Evolutionary conservation across 192 early-diverging fungal genomes (phyloP).

Genomic region (Coemansia sp.): DNA sequence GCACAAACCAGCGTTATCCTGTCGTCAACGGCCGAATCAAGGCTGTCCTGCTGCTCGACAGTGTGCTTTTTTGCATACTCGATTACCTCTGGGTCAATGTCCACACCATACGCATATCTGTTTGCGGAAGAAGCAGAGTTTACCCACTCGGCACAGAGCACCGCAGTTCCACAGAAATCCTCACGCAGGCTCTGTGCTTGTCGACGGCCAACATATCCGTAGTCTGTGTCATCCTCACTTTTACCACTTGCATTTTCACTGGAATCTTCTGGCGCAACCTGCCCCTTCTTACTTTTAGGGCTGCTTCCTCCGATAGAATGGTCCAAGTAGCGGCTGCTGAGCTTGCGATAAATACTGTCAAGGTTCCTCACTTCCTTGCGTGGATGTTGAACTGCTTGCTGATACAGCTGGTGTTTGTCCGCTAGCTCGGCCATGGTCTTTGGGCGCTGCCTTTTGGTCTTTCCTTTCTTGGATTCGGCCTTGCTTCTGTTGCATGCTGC

Average conservation of each 20-base stretch:
- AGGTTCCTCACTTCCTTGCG: slow-evolving; percentile 48
- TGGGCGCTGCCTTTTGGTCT: not conserved
- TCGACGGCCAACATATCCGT: slow-evolving; percentile 4
- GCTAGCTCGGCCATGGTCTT: slow-evolving; percentile 46
- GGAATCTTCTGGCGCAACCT: not conserved
- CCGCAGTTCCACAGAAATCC: slow-evolving; percentile 58
- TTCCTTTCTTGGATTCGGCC: not conserved
- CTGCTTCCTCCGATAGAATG: not conserved
- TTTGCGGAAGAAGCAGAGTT: slow-evolving; percentile 4
- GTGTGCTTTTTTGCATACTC: slow-evolving; percentile 38
- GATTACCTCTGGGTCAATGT: slow-evolving; percentile 48
- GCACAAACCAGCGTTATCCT: slow-evolving; percentile 16
- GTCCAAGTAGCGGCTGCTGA: slow-evolving; percentile 12
- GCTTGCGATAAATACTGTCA: slow-evolving; percentile 19
- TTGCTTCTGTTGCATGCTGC: not conserved
- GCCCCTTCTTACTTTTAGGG: not conserved
- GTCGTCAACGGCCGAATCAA: not conserved
- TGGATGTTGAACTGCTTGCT: slow-evolving; percentile 51
- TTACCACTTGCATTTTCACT: not conserved
- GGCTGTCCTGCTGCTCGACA: not conserved
- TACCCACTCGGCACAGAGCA: slow-evolving; percentile 53
- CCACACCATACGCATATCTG: slow-evolving; percentile 45
- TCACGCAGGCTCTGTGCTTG: slow-evolving; percentile 41
- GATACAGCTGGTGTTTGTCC: slow-evolving; percentile 44
- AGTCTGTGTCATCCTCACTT: not conserved